phyloP scores from a whole-genome alignment of 2,329 filamentous ascomycete species.

The Trichophyton mentagrophytes region DNA sequence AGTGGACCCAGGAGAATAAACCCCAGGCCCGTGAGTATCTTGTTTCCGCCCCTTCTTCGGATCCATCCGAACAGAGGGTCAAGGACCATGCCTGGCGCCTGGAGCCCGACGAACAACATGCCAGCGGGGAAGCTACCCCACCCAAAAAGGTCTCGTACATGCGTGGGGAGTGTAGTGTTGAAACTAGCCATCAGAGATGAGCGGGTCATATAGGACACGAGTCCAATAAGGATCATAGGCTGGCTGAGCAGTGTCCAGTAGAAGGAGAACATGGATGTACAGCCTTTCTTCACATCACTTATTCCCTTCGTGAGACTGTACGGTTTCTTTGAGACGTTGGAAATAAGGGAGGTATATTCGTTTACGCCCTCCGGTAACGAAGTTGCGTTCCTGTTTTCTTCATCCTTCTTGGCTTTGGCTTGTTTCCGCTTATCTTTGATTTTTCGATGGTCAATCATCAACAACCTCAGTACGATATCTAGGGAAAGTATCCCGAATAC shows the following conservation, averaged over 20 bases:
- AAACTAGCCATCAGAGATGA: neutral
- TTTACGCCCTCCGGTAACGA: neutral
- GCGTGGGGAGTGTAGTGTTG: neutral
- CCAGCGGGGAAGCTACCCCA: slow-evolving; percentile 1
- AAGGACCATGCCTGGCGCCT: neutral
- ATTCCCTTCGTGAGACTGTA: neutral
- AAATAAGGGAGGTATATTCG: neutral
- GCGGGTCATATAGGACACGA: neutral
- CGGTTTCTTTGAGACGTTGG: neutral
- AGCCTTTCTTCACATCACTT: neutral
- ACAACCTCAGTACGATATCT: neutral
- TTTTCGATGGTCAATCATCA: neutral
- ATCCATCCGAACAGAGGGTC: neutral
- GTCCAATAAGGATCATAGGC: neutral
- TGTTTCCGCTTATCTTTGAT: neutral
- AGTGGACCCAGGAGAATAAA: neutral
- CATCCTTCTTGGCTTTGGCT: neutral
- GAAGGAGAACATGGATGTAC: neutral
- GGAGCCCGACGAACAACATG: neutral
- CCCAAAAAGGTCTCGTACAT: neutral
- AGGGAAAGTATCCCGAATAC: neutral
- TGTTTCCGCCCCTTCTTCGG: neutral
- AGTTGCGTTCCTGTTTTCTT: neutral
- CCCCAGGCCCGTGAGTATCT: neutral
- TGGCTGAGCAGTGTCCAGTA: neutral